These are phyloP conservation scores for Mentha longifolia DNA, from an alignment of 257 asterid species.

Conservation along the genomic window DNA sequence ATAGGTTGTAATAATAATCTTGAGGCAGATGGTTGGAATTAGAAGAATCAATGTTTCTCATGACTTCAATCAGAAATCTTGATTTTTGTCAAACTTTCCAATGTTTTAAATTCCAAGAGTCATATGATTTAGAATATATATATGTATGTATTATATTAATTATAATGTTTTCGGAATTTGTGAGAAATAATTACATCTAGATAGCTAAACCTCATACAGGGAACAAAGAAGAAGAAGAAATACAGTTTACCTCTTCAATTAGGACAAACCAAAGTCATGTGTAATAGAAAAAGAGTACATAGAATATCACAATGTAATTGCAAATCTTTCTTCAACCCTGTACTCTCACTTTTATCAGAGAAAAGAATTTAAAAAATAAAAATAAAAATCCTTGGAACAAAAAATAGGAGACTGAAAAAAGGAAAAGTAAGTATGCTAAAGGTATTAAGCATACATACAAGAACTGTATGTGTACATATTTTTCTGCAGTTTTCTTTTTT, in stretches of 20 bases:
- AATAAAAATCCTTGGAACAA: too few species aligned
- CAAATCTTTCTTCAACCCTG: background rate
- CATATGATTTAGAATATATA: too few species aligned
- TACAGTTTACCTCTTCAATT: background rate
- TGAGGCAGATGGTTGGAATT: background rate
- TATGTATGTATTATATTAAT: too few species aligned
- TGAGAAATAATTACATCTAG: background rate
- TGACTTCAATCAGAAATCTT: conserved; percentile 11
- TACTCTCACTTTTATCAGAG: background rate
- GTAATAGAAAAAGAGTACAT: background rate
- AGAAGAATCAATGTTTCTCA: background rate
- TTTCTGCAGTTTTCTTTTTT: conserved; percentile 16
- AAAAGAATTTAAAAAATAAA: background rate
- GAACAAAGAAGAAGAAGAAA: background rate
- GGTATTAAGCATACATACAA: background rate
- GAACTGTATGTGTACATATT: conserved; percentile 3
- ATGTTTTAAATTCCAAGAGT: background rate
- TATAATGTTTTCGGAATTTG: too few species aligned
- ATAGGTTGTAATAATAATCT: conserved; percentile 24
- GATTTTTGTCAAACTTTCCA: background rate
- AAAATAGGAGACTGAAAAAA: background rate
- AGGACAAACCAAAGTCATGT: background rate
- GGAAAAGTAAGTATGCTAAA: background rate
- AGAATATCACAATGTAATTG: background rate
- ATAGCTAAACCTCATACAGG: background rate